A percentile compares a stretch with the other conserved stretches of the same genome.
These are phyloP conservation scores for Suillus fuscotomentosus DNA, from an alignment of 768 basidiomycete genomes.

Conservation along the genomic window DNA sequence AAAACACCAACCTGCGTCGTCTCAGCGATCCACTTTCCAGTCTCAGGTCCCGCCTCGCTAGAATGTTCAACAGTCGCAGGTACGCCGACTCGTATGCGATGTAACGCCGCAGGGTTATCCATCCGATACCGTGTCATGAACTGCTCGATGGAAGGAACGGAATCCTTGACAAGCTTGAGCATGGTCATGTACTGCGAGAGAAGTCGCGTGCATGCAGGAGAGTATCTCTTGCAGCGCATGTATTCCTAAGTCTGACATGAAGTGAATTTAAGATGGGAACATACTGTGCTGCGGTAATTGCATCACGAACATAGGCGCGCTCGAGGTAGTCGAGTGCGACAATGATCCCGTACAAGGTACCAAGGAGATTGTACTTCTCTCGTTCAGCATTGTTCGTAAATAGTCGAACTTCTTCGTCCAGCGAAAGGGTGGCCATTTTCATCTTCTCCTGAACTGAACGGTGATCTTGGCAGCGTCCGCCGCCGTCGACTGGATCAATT, in stretches of 20 bases:
- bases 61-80: slow-evolving; percentile 97
- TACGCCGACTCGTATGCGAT: slow-evolving; percentile 87
- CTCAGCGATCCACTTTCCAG: slow-evolving; percentile 96
- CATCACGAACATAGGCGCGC: slow-evolving; percentile 92
- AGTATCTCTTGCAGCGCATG: slow-evolving; percentile 66
- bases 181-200: slow-evolving; percentile 97
- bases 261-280: slow-evolving; percentile 29
- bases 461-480: too few relatives aligned
- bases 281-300: slow-evolving; percentile 87
- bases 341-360: slow-evolving; percentile 90
- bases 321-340: slow-evolving; percentile 93
- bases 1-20: slow-evolving; percentile 76
- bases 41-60: slow-evolving; percentile 88
- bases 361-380: slow-evolving; percentile 83
- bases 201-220: slow-evolving; percentile 92
- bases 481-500: too few relatives aligned
- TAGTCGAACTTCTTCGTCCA: slow-evolving; percentile 91
- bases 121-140: slow-evolving; percentile 92
- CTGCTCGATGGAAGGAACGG: slow-evolving; percentile 79
- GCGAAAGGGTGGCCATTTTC: slow-evolving; percentile 46
- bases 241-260: slow-evolving; percentile 9
- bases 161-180: slow-evolving; percentile 90
- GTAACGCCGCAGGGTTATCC: slow-evolving; percentile 91
- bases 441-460: neutral
- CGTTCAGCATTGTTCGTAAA: slow-evolving; percentile 87